These are phyloP conservation scores for Macrolepiota albuminosa DNA, from an alignment of 768 basidiomycete species.

Conservation along the genomic window DNA sequence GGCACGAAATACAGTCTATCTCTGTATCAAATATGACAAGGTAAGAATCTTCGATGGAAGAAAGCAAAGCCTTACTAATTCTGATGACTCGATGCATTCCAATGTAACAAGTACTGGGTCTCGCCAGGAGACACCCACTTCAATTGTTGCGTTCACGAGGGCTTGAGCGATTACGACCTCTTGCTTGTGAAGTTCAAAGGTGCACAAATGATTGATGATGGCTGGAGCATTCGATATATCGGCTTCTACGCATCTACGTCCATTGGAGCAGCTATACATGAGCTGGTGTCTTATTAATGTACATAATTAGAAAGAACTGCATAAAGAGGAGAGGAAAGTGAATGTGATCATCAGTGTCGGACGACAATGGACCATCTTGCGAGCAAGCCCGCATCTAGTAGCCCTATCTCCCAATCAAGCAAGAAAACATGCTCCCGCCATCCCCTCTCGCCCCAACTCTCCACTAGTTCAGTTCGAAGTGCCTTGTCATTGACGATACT, in stretches of 20 bases:
- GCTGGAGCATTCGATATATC: neutral
- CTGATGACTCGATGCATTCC: too few species aligned
- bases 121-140: too few species aligned
- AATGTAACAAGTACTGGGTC: neutral
- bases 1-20: neutral
- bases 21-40: too few species aligned
- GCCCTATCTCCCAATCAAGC: conserved; percentile 47
- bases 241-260: neutral
- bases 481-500: conserved; percentile 23
- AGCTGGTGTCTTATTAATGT: neutral
- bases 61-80: neutral
- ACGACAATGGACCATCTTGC: conserved; percentile 43
- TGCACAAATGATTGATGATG: neutral
- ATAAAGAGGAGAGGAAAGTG: neutral
- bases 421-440: conserved; percentile 47
- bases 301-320: neutral
- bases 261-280: too few species aligned
- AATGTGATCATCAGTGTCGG: conserved; percentile 15
- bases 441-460: conserved; percentile 24
- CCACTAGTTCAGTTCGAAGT: conserved; percentile 25
- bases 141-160: neutral
- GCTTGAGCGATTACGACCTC: neutral
- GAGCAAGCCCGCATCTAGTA: conserved; percentile 39
- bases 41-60: neutral
- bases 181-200: neutral